Conservation (phyloP, 768 basidiomycete genomes). For the Cyclocybe aegerita region DNA sequence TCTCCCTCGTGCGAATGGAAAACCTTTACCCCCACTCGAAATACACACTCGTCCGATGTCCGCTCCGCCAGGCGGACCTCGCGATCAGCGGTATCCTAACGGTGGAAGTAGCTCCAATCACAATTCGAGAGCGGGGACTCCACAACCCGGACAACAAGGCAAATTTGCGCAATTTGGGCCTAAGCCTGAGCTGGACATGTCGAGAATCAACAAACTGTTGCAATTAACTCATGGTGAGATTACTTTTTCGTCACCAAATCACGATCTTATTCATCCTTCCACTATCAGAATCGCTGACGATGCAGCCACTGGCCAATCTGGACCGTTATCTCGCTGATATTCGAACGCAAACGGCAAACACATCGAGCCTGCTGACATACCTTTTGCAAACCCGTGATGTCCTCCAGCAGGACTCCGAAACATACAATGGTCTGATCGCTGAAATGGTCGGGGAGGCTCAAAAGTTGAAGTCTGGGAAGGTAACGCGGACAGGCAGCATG, state of each 20-base stretch:
- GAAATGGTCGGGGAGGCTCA: constrained; percentile 92
- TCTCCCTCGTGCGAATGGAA: constrained; percentile 62
- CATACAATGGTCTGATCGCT: constrained; percentile 87
- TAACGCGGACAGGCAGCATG: constrained; percentile 36
- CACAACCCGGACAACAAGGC: constrained; percentile 36
- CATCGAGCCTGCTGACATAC: constrained; percentile 77
- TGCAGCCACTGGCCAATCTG: constrained; percentile 68
- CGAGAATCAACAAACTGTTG: constrained; percentile 65
- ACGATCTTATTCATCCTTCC: neutral
- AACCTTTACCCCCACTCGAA: constrained; percentile 74
- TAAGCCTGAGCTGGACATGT: constrained; percentile 71
- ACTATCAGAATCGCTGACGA: constrained; percentile 61
- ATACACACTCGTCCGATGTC: constrained; percentile 83
- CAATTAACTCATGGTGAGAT: constrained; percentile 30
- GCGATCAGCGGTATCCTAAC: constrained; percentile 34
- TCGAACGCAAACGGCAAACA: constrained; percentile 68
- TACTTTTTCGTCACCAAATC: neutral
- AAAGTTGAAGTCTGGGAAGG: constrained; percentile 71
- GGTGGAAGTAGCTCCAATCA: constrained; percentile 33
- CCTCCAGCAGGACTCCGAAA: constrained; percentile 84
- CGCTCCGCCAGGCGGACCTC: constrained; percentile 63
- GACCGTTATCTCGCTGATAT: constrained; percentile 69
- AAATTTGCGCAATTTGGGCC: constrained; percentile 59
- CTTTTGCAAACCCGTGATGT: constrained; percentile 80
- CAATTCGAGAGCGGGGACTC: constrained; percentile 56